Evolutionary conservation across 73 alveolate species (phyloP), one percentile per base, ranked within the genome.

Genomic region (Diophrys appendiculata): DNA sequence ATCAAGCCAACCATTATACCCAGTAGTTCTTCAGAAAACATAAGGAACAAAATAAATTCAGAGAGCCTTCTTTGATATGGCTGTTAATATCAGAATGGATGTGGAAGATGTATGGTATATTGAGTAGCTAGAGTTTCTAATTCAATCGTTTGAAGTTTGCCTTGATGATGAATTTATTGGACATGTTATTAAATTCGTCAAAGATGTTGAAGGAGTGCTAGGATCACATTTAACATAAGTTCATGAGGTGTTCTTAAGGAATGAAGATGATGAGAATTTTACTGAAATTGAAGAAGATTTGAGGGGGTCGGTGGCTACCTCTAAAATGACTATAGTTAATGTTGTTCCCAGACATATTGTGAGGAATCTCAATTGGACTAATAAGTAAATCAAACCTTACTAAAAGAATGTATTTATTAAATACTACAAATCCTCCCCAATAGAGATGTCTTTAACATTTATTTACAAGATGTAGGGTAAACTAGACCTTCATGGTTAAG

Each of bases 381-480:
- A 76, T 0, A 80, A 68, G 30, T 55, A 85, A 24, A 67, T 85
- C 56, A 72, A 69, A 31, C 22, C 35, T 22, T 14, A 54, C 33
- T 22, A 68, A 1, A 14, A 72, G 64, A 72, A 84, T 30, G 71
- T 85, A 3, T 85, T 76, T 31, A 71, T 85, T 27, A 85, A 85
- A 53, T 75, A 78, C 54, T 85, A 73, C 69, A 78, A 65, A 30
- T 79, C 87, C 2, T 78, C 88, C 26, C 93, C 93, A 29, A 55
- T 85, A 3, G 86, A 70, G 31, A 33, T 85, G 13, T 80, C 69
- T 22, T 69, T 75, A 5, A 54, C 83, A 1, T 75, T 85, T 43
- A 33, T 52, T 29, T 52, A 72, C 54, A 78, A 64, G 70, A 85
- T 68, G 71, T 71, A 78, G 43, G 80, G 33, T 24, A 26, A 75